Percentiles rank a stretch among this genome's conserved stretches.
phyloP scores from a whole-genome alignment of 1,284 basidiomycete genomes.

The Malassezia arunalokei region DNA sequence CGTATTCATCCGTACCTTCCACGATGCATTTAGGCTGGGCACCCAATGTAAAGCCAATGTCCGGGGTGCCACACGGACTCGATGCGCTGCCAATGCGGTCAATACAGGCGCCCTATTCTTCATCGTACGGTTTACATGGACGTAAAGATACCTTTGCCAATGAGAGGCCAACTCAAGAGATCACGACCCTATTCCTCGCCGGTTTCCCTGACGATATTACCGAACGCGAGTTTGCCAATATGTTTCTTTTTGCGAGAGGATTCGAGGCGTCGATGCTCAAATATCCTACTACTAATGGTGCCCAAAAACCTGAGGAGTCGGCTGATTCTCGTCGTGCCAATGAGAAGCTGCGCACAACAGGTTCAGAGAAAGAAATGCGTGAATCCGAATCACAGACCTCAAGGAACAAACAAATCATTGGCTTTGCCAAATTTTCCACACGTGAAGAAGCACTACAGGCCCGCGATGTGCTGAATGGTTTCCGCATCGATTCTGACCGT shows the following conservation, averaged over 20 bases:
- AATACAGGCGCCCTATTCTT: not conserved
- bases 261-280: slow-evolving; percentile 97
- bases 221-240: slow-evolving; percentile 97
- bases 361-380: not conserved
- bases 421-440: slow-evolving; percentile 88
- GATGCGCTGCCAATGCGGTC: too few relatives aligned
- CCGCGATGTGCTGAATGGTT: slow-evolving; percentile 75
- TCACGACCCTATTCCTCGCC: slow-evolving; percentile 95
- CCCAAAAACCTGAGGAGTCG: not conserved
- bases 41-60: too few relatives aligned
- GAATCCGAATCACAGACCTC: not conserved
- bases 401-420: slow-evolving; percentile 65
- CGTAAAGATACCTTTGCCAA: not conserved
- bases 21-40: too few relatives aligned
- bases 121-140: not conserved
- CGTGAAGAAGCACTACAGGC: slow-evolving; percentile 77
- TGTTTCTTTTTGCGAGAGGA: slow-evolving; percentile 89
- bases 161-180: slow-evolving; percentile 56
- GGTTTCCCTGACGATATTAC: slow-evolving; percentile 98
- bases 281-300: slow-evolving; percentile 34
- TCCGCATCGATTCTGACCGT: slow-evolving; percentile 83
- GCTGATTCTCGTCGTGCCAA: not conserved
- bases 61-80: too few relatives aligned
- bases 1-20: too few relatives aligned
- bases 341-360: slow-evolving; percentile 8